phyloP scores from a whole-genome alignment of 257 asterid species.

The Prunella vulgaris region DNA sequence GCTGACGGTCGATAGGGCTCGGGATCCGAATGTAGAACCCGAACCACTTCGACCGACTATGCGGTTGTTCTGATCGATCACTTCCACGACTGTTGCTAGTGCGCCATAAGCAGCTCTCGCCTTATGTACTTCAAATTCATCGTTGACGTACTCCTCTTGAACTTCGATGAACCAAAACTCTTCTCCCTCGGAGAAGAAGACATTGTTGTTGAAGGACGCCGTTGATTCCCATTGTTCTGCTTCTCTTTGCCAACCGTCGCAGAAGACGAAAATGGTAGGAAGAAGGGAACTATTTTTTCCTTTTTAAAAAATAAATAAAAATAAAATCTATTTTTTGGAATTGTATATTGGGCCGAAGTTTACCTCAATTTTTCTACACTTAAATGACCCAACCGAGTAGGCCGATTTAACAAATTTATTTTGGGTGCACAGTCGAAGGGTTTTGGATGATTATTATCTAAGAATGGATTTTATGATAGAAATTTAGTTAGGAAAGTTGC shows the following conservation, averaged over 20 bases:
- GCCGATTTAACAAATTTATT: no score
- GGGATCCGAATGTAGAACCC: no score
- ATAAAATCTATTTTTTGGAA: no score
- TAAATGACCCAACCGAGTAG: no score
- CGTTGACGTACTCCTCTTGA: background rate
- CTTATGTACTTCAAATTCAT: background rate
- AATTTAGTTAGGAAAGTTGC: no score
- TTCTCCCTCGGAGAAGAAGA: background rate
- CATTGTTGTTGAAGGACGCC: background rate
- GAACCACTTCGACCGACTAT: slow-evolving; percentile 58
- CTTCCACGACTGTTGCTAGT: slow-evolving; percentile 41
- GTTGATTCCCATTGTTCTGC: background rate
- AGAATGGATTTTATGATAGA: no score
- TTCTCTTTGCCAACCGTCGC: no score
- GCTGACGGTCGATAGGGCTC: slow-evolving; percentile 41
- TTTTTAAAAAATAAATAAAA: no score
- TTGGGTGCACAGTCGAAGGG: no score
- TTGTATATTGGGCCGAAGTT: background rate
- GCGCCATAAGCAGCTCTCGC: slow-evolving; percentile 20
- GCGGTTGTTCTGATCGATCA: slow-evolving; percentile 69
- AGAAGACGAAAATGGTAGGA: background rate
- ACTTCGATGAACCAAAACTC: slow-evolving; percentile 47
- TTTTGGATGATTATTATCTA: no score
- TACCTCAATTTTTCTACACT: background rate
- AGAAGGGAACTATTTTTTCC: no score